Percentiles rank a stretch among this genome's conserved stretches.
Conservation (phyloP, 495 filamentous ascomycete genomes). For the Melanomma pulvis-pyrius region DNA sequence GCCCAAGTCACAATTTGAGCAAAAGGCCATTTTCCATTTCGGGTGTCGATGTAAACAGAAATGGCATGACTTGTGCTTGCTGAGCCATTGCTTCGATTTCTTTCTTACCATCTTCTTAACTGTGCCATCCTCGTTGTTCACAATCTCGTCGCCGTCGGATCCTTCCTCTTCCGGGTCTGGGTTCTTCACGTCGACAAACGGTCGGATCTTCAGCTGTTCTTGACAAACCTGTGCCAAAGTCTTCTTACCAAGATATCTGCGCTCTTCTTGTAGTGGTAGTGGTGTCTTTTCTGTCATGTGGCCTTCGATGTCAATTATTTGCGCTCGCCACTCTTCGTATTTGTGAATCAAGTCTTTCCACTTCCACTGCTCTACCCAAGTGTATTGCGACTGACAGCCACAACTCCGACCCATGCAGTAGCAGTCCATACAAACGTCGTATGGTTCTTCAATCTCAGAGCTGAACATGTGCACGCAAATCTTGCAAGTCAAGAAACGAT, state of each 20-base stretch:
- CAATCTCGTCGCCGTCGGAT: slow-evolving; percentile 45
- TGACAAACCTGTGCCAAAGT: slow-evolving; percentile 88
- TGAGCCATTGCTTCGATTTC: slow-evolving; percentile 49
- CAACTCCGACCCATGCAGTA: slow-evolving; percentile 93
- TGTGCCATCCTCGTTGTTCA: slow-evolving; percentile 48
- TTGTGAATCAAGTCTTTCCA: slow-evolving; percentile 78
- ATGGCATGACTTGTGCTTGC: slow-evolving; percentile 65
- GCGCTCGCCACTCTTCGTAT: slow-evolving; percentile 78
- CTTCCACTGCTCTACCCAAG: slow-evolving; percentile 89
- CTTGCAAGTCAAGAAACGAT: slow-evolving; percentile 90
- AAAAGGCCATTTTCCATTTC: slow-evolving; percentile 78
- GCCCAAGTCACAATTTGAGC: slow-evolving; percentile 68
- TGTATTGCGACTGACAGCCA: slow-evolving; percentile 76
- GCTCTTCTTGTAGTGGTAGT: slow-evolving; percentile 64
- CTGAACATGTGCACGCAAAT: slow-evolving; percentile 62
- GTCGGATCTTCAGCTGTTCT: slow-evolving; percentile 74
- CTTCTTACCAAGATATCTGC: slow-evolving; percentile 65
- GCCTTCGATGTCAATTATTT: slow-evolving; percentile 69
- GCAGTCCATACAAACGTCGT: slow-evolving; percentile 97
- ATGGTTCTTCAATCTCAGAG: slow-evolving; percentile 55
- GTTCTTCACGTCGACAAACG: slow-evolving; percentile 63
- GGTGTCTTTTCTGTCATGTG: slow-evolving; percentile 64
- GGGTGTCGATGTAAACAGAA: slow-evolving; percentile 75
- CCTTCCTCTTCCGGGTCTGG: slow-evolving; percentile 45
- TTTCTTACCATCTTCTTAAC: slow-evolving; percentile 56